Evolutionary conservation across 768 basidiomycete species (phyloP).

Genomic region (Trametes cinnabarina): DNA sequence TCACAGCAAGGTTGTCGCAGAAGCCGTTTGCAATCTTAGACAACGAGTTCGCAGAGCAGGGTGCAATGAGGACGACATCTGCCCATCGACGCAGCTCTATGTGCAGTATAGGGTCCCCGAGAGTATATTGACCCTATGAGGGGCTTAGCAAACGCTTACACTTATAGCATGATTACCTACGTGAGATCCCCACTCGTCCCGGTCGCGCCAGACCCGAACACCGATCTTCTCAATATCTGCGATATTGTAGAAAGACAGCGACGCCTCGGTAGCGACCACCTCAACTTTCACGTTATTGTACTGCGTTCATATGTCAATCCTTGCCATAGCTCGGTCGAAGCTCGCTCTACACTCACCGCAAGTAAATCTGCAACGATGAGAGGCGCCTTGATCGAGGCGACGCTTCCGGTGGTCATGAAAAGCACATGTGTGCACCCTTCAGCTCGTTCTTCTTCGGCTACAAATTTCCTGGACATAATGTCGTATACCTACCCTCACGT

Average conservation of each 20-base stretch:
- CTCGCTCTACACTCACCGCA: constrained; percentile 42
- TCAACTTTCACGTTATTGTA: constrained; percentile 74
- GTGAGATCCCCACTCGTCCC: constrained; percentile 76
- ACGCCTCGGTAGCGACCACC: constrained; percentile 77
- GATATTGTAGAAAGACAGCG: constrained; percentile 72
- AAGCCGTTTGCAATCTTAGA: constrained; percentile 86
- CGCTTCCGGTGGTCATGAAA: constrained; percentile 89
- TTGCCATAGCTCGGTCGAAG: background rate
- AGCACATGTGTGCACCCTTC: constrained; percentile 62
- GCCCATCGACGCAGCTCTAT: constrained; percentile 96
- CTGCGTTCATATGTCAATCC: constrained; percentile 38
- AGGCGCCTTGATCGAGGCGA: constrained; percentile 91
- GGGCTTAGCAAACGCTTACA: background rate
- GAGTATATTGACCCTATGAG: constrained; percentile 61
- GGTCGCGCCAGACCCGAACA: constrained; percentile 80
- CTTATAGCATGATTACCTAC: constrained; percentile 44
- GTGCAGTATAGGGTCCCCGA: constrained; percentile 92
- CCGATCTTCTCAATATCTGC: constrained; percentile 49
- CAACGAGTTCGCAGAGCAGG: constrained; percentile 96
- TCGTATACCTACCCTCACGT: too few relatives aligned
- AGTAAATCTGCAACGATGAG: constrained; percentile 80
- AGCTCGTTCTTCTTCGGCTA: constrained; percentile 25
- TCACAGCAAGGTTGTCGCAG: constrained; percentile 88
- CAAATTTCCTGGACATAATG: constrained; percentile 12
- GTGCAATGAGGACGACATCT: constrained; percentile 90